Percentiles rank a stretch among this genome's conserved stretches.
Conservation (phyloP, 208 protist species). For the Trypanosoma avium region DNA sequence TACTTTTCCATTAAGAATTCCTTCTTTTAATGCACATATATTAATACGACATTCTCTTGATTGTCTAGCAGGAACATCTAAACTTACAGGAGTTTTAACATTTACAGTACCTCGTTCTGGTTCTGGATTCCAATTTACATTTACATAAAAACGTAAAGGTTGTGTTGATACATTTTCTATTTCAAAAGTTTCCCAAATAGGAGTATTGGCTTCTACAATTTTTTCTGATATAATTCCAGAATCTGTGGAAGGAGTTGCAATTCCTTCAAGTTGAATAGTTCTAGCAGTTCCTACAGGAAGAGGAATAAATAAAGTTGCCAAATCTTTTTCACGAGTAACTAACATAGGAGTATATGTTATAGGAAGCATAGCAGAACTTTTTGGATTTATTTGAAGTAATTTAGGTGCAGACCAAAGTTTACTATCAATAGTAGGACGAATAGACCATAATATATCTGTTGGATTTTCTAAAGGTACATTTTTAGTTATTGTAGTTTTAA, state of each 20-base stretch:
- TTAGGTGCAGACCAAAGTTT: conserved; percentile 58
- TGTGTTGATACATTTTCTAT: conserved; percentile 83
- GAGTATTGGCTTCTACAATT: conserved; percentile 46
- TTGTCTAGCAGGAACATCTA: conserved; percentile 88
- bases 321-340: conserved; percentile 65
- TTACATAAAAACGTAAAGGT: conserved; percentile 85
- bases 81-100: conserved; percentile 54
- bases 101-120: conserved; percentile 53
- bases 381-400: conserved; percentile 78
- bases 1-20: conserved; percentile 63
- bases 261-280: conserved; percentile 81
- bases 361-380: conserved; percentile 45
- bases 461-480: conserved; percentile 85
- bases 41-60: conserved; percentile 71
- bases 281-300: conserved; percentile 88
- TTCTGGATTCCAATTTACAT: conserved; percentile 65
- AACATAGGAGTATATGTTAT: conserved; percentile 90
- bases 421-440: conserved; percentile 86
- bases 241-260: conserved; percentile 45
- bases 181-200: conserved; percentile 45
- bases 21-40: conserved; percentile 84
- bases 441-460: conserved; percentile 68
- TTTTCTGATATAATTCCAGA: conserved; percentile 44
- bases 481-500: conserved; percentile 66
- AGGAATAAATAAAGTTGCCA: conserved; percentile 91